Percentiles rank a stretch among this genome's conserved stretches.
Conservation (phyloP, 257 asterid species). For the Buddleja alternifolia region DNA sequence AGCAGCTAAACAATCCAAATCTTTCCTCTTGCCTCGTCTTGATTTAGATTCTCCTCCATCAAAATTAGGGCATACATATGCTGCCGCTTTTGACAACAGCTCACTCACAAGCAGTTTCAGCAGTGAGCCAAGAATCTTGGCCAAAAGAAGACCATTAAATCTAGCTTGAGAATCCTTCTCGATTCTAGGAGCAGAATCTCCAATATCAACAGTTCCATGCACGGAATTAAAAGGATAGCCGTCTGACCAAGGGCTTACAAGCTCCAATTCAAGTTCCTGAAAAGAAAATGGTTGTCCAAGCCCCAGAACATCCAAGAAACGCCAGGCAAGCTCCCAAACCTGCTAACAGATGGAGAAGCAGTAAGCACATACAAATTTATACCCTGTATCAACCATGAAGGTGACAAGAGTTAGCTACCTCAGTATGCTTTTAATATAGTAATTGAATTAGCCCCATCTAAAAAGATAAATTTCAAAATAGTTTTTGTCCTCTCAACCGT, state of each 20-base stretch:
- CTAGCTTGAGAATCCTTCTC: constrained; percentile 45
- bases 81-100: constrained; percentile 79
- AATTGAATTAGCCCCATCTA: no score
- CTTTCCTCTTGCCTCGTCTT: constrained; percentile 83
- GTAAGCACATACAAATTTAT: constrained; percentile 29
- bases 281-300: constrained; percentile 71
- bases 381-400: no score
- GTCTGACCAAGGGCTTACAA: constrained; percentile 74
- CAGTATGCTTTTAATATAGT: no score
- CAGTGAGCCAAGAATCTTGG: constrained; percentile 59
- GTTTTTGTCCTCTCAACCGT: no score
- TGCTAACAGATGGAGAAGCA: constrained; percentile 39
- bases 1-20: constrained; percentile 63
- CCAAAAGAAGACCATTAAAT: constrained; percentile 60
- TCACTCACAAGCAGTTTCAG: constrained; percentile 75
- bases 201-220: constrained; percentile 38
- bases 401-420: no score
- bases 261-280: constrained; percentile 75
- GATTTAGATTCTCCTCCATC: constrained; percentile 79
- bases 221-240: constrained; percentile 41
- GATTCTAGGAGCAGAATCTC: constrained; percentile 39
- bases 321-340: constrained; percentile 88
- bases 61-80: constrained; percentile 67
- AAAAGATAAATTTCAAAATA: no score
- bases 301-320: constrained; percentile 75